phyloP scores from a whole-genome alignment of 1,284 basidiomycete species.

The Vanrija sp. region DNA sequence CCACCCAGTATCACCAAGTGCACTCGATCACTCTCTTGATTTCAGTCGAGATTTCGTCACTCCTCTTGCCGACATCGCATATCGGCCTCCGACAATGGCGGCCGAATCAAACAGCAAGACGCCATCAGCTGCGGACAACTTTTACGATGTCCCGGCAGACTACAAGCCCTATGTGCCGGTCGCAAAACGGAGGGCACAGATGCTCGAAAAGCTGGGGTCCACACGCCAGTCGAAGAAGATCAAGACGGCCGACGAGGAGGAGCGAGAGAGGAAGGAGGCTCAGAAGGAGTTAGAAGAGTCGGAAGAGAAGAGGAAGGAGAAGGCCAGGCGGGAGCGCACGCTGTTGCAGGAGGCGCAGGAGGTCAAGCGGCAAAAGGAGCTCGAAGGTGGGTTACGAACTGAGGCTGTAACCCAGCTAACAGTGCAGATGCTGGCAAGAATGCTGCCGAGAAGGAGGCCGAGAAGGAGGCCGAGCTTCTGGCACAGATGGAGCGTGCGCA shows the following conservation, averaged over 20 bases:
- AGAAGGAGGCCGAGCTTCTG: constrained; percentile 84
- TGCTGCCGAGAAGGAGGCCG: constrained; percentile 73
- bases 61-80: background rate
- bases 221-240: constrained; percentile 17
- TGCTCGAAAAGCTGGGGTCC: constrained; percentile 55
- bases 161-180: constrained; percentile 19
- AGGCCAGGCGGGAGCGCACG: constrained; percentile 73
- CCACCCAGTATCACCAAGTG: background rate
- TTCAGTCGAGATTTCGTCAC: background rate
- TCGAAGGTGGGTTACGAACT: constrained; percentile 60
- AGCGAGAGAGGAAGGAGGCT: constrained; percentile 4
- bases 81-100: too few species aligned
- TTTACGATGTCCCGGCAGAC: constrained; percentile 32
- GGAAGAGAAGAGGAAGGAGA: constrained; percentile 50
- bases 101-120: background rate
- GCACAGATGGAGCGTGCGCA: constrained; percentile 81
- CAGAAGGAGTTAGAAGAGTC: constrained; percentile 7
- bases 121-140: constrained; percentile 49
- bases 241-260: constrained; percentile 8
- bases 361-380: constrained; percentile 74
- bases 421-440: constrained; percentile 75
- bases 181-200: constrained; percentile 34
- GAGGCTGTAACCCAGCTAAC: constrained; percentile 4
- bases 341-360: constrained; percentile 87
- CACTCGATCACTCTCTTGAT: background rate